Evolutionary conservation across 257 asterid genomes (phyloP).

Genomic region (Catharanthus roseus): DNA sequence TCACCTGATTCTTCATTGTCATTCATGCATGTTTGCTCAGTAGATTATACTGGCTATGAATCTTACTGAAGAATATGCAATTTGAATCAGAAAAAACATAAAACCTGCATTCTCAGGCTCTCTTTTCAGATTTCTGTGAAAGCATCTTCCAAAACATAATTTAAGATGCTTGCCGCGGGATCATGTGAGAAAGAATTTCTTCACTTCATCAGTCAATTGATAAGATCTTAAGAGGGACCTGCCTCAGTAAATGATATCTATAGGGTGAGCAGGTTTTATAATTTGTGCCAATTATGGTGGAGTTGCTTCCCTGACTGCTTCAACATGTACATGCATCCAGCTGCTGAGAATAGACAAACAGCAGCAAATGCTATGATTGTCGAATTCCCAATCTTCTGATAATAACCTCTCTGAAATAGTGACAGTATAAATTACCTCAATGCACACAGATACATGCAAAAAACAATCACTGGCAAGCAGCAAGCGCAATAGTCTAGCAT

Average conservation of each 20-base stretch:
- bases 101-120: too few species aligned
- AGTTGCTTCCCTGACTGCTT: constrained; percentile 67
- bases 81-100: background rate
- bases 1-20: background rate
- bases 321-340: constrained; percentile 68
- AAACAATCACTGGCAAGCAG: background rate
- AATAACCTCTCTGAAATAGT: constrained; percentile 62
- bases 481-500: background rate
- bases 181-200: background rate
- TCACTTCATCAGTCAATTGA: background rate
- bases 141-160: background rate
- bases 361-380: constrained; percentile 47
- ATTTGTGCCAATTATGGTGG: constrained; percentile 53
- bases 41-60: background rate
- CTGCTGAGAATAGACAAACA: constrained; percentile 60
- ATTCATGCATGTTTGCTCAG: too few species aligned
- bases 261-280: constrained; percentile 24
- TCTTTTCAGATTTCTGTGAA: background rate
- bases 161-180: background rate
- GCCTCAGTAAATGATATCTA: background rate
- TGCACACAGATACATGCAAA: background rate
- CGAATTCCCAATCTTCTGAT: constrained; percentile 49
- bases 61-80: background rate
- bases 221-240: background rate
- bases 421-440: background rate